These are phyloP conservation scores for Aristolochia contorta DNA, from an alignment of 164 flowering plant genomes.

Conservation along the genomic window DNA sequence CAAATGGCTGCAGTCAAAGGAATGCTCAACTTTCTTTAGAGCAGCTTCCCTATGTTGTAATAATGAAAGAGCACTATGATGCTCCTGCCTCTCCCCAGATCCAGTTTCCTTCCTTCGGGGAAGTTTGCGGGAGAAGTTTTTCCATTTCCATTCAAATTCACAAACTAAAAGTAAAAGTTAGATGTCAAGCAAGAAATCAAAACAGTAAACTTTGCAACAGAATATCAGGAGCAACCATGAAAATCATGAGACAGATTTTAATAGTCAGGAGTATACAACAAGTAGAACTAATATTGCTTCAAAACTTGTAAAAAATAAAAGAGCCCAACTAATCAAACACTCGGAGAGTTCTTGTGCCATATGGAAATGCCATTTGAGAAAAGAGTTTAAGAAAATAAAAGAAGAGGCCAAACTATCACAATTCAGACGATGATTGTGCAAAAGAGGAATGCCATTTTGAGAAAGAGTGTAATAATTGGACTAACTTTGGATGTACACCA, in stretches of 20 bases:
- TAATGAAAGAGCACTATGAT: not conserved
- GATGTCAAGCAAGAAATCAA: not conserved
- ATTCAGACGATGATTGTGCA: too few relatives aligned
- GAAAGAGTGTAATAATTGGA: too few relatives aligned
- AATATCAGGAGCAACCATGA: not conserved
- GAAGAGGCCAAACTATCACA: too few relatives aligned
- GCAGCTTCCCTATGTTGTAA: slow-evolving; percentile 7
- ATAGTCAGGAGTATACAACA: too few relatives aligned
- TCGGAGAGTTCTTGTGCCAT: not conserved
- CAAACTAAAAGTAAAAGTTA: slow-evolving; percentile 1
- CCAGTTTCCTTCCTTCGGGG: not conserved
- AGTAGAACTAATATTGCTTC: not conserved
- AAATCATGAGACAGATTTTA: not conserved
- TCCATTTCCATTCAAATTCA: slow-evolving; percentile 9
- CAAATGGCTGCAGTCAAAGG: slow-evolving; percentile 4
- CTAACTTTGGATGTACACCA: too few relatives aligned
- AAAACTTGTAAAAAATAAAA: too few relatives aligned
- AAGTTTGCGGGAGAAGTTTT: slow-evolving; percentile 3
- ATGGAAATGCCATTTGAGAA: not conserved
- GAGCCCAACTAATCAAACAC: too few relatives aligned
- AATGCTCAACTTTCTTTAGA: slow-evolving; percentile 3
- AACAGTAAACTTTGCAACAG: too few relatives aligned
- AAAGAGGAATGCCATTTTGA: too few relatives aligned
- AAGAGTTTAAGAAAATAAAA: not conserved
- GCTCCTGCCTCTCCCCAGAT: not conserved